Base-by-base conservation (phyloP, 2,329 filamentous ascomycete genomes). In the Aspergillus spinulosporus region DNA sequence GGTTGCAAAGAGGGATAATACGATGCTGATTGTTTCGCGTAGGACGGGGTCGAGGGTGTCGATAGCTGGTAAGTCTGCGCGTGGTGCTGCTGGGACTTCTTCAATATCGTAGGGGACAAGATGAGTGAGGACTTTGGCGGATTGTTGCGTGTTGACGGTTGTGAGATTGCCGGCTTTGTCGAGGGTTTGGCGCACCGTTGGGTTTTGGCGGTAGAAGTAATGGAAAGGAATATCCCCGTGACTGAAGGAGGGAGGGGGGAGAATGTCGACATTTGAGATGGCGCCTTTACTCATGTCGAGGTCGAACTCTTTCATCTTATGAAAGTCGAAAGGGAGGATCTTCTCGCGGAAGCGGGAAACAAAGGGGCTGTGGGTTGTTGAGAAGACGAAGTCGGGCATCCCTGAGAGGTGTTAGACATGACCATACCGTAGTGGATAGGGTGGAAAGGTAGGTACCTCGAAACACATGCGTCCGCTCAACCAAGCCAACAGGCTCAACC, bases 351-450 rank as follows among this genome's bases (percentile, higher is more conserved):
- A 85, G 57, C 86, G 84, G 32, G 81, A 81, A 66, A 92, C 85
- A 70, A 95, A 90, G 0, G 82, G 77, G 45, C 87, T 88, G 36
- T 83, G 80, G 11, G 81, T 80, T 49, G 88, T 86, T 21, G 89
- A 85, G 74, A 88, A 93, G 66, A 95, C 90, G 67, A 95, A 95
- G 73, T 97, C 94, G 7, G 91, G 88, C 62, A 96, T 80, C 32
- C 83, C 84, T 84, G 56, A 59, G 4, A 15, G 59, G 37, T 14
- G 26, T 59, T 12, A 56, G 53, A 15, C 4, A 14, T 26, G n/a
- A 12, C 8, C 3, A 34, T 45, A 34, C 36, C 50, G 15, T 1
- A n/a, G 4, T 34, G 36, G 8, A 15, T 1, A 52, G 28, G 15
- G 6, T n/a, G 9, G 6, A 21, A 21, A 21, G 21, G 21, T 21